Percentiles rank a stretch among this genome's conserved stretches.
Evolutionary conservation across 768 basidiomycete species (phyloP).

Genomic region (Phaeolepiota aurea): DNA sequence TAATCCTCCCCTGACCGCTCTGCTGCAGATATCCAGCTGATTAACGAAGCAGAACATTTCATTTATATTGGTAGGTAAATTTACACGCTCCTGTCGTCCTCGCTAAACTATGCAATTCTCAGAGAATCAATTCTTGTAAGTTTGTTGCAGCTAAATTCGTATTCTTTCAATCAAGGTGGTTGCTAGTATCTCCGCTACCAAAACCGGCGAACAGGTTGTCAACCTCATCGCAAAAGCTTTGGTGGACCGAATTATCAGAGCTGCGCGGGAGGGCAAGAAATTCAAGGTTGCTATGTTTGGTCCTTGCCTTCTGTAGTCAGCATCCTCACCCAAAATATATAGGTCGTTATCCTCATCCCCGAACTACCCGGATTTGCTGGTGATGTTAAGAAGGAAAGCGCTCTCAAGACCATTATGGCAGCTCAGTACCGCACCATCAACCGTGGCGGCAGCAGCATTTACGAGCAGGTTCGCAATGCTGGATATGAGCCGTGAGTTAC

Average conservation of each 20-base stretch:
- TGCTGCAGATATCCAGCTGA: constrained; percentile 61
- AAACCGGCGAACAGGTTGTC: constrained; percentile 53
- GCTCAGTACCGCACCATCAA: constrained; percentile 87
- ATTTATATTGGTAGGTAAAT: constrained; percentile 80
- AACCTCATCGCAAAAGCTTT: constrained; percentile 83
- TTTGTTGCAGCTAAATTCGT: too few relatives aligned
- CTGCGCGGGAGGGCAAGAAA: constrained; percentile 57
- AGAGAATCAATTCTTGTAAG: constrained; percentile 88
- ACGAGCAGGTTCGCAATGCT: constrained; percentile 69
- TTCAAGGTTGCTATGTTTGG: constrained; percentile 84
- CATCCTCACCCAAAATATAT: too few relatives aligned
- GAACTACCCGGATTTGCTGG: constrained; percentile 89
- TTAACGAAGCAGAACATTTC: constrained; percentile 77
- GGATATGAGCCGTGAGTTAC: constrained; percentile 69
- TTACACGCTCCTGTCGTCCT: not conserved
- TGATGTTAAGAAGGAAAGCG: constrained; percentile 56
- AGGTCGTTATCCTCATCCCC: constrained; percentile 85
- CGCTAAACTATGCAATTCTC: constrained; percentile 8
- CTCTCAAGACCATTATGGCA: constrained; percentile 79
- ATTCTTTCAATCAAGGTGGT: not conserved
- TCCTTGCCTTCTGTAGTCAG: too few relatives aligned
- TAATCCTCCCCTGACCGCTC: too few relatives aligned
- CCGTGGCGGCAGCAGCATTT: constrained; percentile 80
- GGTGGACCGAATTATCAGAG: constrained; percentile 78
- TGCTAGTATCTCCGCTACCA: constrained; percentile 74